Conservation (phyloP, 805 yeast species). For the Cyberlindnera mississippiensis region DNA sequence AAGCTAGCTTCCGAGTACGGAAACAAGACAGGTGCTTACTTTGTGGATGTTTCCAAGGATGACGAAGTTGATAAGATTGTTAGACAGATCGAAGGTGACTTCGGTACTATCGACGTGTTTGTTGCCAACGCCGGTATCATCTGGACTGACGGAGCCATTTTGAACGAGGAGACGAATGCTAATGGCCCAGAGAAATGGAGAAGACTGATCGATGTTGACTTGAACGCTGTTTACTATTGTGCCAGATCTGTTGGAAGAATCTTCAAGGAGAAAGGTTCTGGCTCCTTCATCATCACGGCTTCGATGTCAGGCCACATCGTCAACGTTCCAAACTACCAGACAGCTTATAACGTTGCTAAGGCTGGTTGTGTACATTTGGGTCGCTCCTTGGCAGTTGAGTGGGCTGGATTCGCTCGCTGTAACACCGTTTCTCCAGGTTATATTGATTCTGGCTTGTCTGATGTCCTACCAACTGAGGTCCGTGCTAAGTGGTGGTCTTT, state of each 20-base stretch:
- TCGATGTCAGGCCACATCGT: constrained; percentile 89
- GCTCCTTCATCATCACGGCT: constrained; percentile 80
- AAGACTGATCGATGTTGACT: constrained; percentile 67
- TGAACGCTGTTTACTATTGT: constrained; percentile 78
- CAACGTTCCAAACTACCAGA: constrained; percentile 83
- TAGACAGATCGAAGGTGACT: constrained; percentile 49
- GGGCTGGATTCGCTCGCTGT: constrained; percentile 82
- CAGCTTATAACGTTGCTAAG: constrained; percentile 58
- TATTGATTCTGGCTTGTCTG: constrained; percentile 65
- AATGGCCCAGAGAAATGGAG: constrained; percentile 53
- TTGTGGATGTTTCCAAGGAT: constrained; percentile 29
- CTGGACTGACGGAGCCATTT: constrained; percentile 64
- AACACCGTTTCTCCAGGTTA: constrained; percentile 86
- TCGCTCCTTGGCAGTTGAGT: constrained; percentile 54
- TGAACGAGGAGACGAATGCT: constrained; percentile 31
- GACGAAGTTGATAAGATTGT: constrained; percentile 28
- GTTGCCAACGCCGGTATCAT: constrained; percentile 91
- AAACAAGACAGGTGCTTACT: constrained; percentile 54
- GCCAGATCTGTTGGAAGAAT: constrained; percentile 69
- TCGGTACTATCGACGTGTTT: constrained; percentile 71
- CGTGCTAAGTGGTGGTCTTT: constrained; percentile 45
- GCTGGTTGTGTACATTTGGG: constrained; percentile 24
- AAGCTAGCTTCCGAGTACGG: constrained; percentile 53
- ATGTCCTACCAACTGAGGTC: constrained; percentile 41
- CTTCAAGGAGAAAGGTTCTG: constrained; percentile 68